Evolutionary conservation across 441 rosid species (phyloP).

Genomic region (Pelargonium australe): DNA sequence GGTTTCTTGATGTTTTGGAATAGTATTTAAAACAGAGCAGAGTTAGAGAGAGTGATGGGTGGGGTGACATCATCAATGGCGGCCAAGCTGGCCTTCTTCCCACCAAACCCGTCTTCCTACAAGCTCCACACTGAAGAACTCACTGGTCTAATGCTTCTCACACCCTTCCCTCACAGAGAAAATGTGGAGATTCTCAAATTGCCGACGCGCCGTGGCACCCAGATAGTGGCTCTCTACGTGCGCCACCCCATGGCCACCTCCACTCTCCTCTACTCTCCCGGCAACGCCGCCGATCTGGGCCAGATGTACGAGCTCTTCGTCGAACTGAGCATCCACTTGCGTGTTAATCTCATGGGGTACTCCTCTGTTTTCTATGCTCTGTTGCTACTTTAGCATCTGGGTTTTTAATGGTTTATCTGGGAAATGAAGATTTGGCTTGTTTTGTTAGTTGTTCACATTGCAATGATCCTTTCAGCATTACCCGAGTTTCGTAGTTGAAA

Average conservation of each 20-base stretch:
- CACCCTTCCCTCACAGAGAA: constrained; percentile 83
- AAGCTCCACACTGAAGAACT: constrained; percentile 54
- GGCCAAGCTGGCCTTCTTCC: constrained; percentile 93
- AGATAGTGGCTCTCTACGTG: constrained; percentile 76
- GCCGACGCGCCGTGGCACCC: constrained; percentile 68
- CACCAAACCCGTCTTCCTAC: constrained; percentile 92
- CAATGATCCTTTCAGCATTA: constrained; percentile 1
- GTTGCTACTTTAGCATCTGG: constrained; percentile 9
- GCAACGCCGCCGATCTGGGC: constrained; percentile 99
- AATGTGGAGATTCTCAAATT: constrained; percentile 78
- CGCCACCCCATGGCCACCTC: constrained; percentile 87
- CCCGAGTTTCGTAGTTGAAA: not conserved
- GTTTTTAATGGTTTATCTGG: constrained; percentile 9
- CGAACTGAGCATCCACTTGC: constrained; percentile 81
- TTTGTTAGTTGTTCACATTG: not conserved
- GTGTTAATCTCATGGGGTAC: constrained; percentile 96
- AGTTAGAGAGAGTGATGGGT: constrained; percentile 48
- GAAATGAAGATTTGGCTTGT: constrained; percentile 9
- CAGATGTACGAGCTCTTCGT: constrained; percentile 99
- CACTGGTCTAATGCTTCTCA: constrained; percentile 69
- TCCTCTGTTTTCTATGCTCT: constrained; percentile 5
- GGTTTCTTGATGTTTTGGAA: constrained; percentile 25
- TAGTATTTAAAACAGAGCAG: constrained; percentile 21
- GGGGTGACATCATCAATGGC: constrained; percentile 96
- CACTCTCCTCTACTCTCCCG: constrained; percentile 91